Conservation (phyloP, 805 yeast species). For the Sungouiella blattae region DNA sequence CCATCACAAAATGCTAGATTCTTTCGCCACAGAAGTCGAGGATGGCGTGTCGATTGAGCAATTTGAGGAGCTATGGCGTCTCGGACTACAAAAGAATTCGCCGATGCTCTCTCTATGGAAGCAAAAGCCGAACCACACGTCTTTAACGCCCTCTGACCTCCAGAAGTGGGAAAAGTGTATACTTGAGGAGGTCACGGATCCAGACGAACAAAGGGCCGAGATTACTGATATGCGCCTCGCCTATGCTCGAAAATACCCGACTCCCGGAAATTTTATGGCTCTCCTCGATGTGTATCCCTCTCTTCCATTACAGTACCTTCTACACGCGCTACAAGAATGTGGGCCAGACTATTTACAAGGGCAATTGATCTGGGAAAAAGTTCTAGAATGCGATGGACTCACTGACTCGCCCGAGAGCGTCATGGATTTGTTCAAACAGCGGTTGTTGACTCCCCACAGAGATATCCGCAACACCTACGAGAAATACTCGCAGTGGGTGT, state of each 20-base stretch:
- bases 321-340: slow-evolving; percentile 21
- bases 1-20: too few relatives aligned
- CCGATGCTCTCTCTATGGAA: slow-evolving; percentile 5
- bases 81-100: too few relatives aligned
- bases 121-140: slow-evolving; percentile 1
- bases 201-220: neutral
- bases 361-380: slow-evolving; percentile 18
- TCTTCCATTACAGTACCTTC: too few relatives aligned
- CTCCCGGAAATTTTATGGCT: too few relatives aligned
- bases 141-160: slow-evolving; percentile 5
- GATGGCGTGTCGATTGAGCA: too few relatives aligned
- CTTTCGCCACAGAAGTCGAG: too few relatives aligned
- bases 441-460: slow-evolving; percentile 40
- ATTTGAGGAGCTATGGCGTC: too few relatives aligned
- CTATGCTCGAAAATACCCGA: slow-evolving; percentile 1
- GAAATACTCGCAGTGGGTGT: slow-evolving; percentile 38
- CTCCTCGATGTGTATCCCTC: too few relatives aligned
- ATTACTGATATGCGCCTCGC: neutral
- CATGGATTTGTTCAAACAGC: slow-evolving; percentile 21
- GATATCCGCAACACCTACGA: slow-evolving; percentile 38
- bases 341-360: slow-evolving; percentile 24
- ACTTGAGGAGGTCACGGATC: neutral
- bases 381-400: slow-evolving; percentile 6
- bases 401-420: slow-evolving; percentile 15
- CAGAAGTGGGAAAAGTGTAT: slow-evolving; percentile 6